A percentile compares a stretch with the other conserved stretches of the same genome.
Conservation (phyloP, 768 basidiomycete genomes). For the Suillus plorans region DNA sequence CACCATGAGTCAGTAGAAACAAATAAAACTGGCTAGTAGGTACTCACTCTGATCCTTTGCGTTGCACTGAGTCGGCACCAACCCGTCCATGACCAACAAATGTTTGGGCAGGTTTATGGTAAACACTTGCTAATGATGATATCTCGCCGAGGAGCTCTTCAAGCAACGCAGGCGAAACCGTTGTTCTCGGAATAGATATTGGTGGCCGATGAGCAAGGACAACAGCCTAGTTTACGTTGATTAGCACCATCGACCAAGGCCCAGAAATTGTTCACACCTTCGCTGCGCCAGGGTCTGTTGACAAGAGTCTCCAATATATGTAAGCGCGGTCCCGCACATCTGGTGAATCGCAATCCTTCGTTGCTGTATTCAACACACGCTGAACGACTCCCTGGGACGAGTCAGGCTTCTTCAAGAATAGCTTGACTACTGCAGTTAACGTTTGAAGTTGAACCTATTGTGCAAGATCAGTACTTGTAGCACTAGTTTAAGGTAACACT, state of each 20-base stretch:
- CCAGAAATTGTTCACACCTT: constrained; percentile 54
- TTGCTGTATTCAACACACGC: constrained; percentile 85
- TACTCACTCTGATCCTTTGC: constrained; percentile 60
- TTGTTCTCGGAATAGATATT: constrained; percentile 89
- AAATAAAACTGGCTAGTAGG: constrained; percentile 6
- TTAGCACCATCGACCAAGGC: constrained; percentile 1
- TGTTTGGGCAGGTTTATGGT: constrained; percentile 95
- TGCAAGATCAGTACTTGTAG: neutral
- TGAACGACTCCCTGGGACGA: constrained; percentile 91
- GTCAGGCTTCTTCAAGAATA: constrained; percentile 95
- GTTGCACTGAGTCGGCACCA: constrained; percentile 75
- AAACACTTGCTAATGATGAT: constrained; percentile 87
- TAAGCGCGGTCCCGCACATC: constrained; percentile 97
- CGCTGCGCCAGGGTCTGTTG: constrained; percentile 66
- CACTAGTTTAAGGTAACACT: neutral
- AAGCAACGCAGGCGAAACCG: constrained; percentile 80
- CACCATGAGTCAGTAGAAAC: neutral
- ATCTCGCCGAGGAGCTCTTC: constrained; percentile 93
- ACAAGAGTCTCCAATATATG: constrained; percentile 95
- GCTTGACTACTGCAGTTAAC: constrained; percentile 93
- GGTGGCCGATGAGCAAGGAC: constrained; percentile 91
- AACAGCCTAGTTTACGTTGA: constrained; percentile 52
- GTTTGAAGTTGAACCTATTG: constrained; percentile 72
- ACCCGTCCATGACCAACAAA: constrained; percentile 92
- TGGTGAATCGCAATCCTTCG: constrained; percentile 95